Evolutionary conservation across 495 filamentous ascomycete species (phyloP).

Genomic region (Xanthoparmelia taractica): DNA sequence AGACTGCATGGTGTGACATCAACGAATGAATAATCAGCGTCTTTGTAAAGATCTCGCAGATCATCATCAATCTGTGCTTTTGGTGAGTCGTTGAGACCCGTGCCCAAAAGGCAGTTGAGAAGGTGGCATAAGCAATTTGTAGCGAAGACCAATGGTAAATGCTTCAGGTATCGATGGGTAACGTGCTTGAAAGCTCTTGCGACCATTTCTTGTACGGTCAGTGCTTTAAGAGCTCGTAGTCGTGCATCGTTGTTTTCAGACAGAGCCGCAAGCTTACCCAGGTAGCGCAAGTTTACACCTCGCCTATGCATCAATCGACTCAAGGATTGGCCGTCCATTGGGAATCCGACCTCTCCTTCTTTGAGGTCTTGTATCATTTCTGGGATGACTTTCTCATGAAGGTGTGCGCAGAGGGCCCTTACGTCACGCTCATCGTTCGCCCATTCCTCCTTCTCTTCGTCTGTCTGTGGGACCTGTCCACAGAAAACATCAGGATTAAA

Average conservation of each 20-base stretch:
- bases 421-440: conserved; percentile 84
- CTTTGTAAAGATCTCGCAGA: conserved; percentile 65
- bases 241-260: conserved; percentile 60
- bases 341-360: conserved; percentile 90
- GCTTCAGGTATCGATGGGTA: conserved; percentile 67
- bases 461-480: conserved; percentile 81
- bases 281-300: conserved; percentile 93
- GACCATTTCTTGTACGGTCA: conserved; percentile 88
- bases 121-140: conserved; percentile 75
- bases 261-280: conserved; percentile 70
- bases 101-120: conserved; percentile 87
- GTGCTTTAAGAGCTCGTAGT: conserved; percentile 63
- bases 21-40: conserved; percentile 76
- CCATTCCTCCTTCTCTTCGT: conserved; percentile 81
- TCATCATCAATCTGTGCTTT: conserved; percentile 66
- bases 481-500: conserved; percentile 95
- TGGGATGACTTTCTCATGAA: conserved; percentile 67
- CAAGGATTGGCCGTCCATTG: conserved; percentile 92
- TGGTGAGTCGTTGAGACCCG: conserved; percentile 66
- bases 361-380: conserved; percentile 71
- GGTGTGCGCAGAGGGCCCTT: conserved; percentile 68
- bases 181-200: conserved; percentile 90
- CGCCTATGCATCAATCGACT: conserved; percentile 89
- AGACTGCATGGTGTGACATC: conserved; percentile 66
- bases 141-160: conserved; percentile 69